Base-by-base conservation (phyloP, 306 rosid species). In the Pterocarpus macrocarpus region DNA sequence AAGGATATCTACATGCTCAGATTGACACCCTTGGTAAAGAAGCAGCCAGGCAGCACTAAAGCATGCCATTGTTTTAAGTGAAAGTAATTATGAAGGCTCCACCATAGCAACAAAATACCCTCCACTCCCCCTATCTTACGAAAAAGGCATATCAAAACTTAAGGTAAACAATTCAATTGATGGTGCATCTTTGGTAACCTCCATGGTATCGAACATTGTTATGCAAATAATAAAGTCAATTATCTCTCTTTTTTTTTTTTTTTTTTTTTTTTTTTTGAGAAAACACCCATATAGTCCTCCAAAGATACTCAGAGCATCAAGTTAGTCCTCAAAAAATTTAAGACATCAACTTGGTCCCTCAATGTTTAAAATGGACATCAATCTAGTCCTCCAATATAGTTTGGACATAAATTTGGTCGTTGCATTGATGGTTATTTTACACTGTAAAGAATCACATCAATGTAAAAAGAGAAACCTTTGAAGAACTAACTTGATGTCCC, bases 11-110 rank as follows among this genome's bases (percentile, higher is more conserved):
- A 22, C 15, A 15, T 38, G 11, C 52, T 39, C 15, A 22, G n/a
- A 36, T 12, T 77, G 67, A 52, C 53, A 43, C 36, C 67, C 11
- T 12, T 7, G 39, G 35, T 28, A 74, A 43, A 55, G 17, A 55
- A 30, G 70, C 36, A 76, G 64, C 13, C 35, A 39, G 50, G 58
- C 58, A 69, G 39, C 16, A 56, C 47, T 57, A 47, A 69, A 33
- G 64, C 47, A 69, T 16, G 57, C 59, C 5, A 39, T 41, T 13
- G 28, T 38, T 66, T 22, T 43, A 41, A 55, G 49, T 53, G 30
- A 28, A 15, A 64, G 67, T 32, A 2, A 76, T 33, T 15, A 68
- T 30, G 14, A 44, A 68, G 57, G 14, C 44, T 17, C 53, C 2
- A 72, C 22, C 17, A 72, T 16, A 8, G 8, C 8, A 14, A 22